These are phyloP conservation scores for Rhizoclosmatium sp. DNA, from an alignment of 192 early-diverging fungal species.

Conservation along the genomic window DNA sequence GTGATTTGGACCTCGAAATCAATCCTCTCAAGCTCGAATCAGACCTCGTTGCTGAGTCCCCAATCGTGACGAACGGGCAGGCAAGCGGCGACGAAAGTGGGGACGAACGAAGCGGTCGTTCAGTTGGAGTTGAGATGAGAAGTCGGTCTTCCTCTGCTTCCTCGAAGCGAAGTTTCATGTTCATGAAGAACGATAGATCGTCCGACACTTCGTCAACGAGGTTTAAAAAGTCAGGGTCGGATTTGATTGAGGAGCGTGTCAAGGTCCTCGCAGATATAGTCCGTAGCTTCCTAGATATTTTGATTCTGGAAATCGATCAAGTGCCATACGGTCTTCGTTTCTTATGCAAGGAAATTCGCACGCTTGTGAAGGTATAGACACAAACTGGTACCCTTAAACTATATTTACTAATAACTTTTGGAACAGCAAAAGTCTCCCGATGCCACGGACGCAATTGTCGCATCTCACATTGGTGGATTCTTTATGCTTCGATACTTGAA, in stretches of 20 bases:
- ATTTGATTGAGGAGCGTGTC: constrained; percentile 1
- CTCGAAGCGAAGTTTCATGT: neutral
- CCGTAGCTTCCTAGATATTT: constrained; percentile 84
- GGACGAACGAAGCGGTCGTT: neutral
- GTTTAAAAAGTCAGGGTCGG: neutral
- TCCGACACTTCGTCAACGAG: neutral
- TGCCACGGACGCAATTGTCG: constrained; percentile 84
- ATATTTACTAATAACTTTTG: constrained; percentile 5
- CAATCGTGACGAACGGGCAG: neutral
- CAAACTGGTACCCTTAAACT: neutral
- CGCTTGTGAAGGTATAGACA: constrained; percentile 74
- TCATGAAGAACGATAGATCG: neutral
- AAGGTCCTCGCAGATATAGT: constrained; percentile 60
- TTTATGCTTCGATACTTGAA: constrained; percentile 97
- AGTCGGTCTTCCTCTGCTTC: neutral
- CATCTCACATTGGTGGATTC: constrained; percentile 96
- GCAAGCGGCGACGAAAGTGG: neutral
- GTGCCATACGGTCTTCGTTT: constrained; percentile 97
- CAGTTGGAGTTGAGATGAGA: neutral
- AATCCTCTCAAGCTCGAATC: constrained; percentile 84
- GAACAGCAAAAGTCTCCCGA: constrained; percentile 85
- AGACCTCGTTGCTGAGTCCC: neutral
- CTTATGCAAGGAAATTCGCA: constrained; percentile 98
- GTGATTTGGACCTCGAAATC: constrained; percentile 90
- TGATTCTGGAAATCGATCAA: constrained; percentile 80